Evolutionary conservation across 768 basidiomycete species (phyloP).

Genomic region (Cystofilobasidium capitatum): DNA sequence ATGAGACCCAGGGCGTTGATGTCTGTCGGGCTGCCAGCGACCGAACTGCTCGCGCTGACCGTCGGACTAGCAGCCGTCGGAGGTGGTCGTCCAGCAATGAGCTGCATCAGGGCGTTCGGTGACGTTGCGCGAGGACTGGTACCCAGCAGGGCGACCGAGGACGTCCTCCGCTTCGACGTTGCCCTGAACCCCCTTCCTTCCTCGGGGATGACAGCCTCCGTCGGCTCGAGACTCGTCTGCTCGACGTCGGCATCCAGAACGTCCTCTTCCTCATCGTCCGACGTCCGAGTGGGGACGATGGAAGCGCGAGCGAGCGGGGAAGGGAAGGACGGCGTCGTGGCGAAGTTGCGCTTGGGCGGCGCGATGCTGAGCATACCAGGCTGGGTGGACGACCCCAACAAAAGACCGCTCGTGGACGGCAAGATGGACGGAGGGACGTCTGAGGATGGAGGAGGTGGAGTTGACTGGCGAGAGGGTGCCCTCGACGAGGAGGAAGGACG

Average conservation of each 20-base stretch:
- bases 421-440: no score
- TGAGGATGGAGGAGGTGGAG: no score
- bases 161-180: slow-evolving; percentile 8
- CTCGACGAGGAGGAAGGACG: no score
- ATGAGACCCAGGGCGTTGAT: slow-evolving; percentile 13
- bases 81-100: not conserved
- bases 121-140: not conserved
- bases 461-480: no score
- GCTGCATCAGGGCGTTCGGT: slow-evolving; percentile 8
- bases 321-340: slow-evolving; percentile 23
- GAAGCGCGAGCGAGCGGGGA: slow-evolving; percentile 24
- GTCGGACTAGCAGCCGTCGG: slow-evolving; percentile 6
- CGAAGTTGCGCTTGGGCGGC: slow-evolving; percentile 24
- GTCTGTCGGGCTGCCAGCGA: slow-evolving; percentile 8
- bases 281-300: slow-evolving; percentile 14
- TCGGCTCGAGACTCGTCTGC: slow-evolving; percentile 4
- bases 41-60: slow-evolving; percentile 2
- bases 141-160: not conserved
- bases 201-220: not conserved
- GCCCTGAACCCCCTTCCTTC: not conserved
- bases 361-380: slow-evolving; percentile 19
- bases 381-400: no score
- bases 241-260: slow-evolving; percentile 21
- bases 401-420: no score
- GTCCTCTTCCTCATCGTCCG: slow-evolving; percentile 19